Evolutionary conservation across 2,329 filamentous ascomycete species (phyloP), one percentile per base, ranked within the genome.

Genomic region (Aspergillus fijiensis): DNA sequence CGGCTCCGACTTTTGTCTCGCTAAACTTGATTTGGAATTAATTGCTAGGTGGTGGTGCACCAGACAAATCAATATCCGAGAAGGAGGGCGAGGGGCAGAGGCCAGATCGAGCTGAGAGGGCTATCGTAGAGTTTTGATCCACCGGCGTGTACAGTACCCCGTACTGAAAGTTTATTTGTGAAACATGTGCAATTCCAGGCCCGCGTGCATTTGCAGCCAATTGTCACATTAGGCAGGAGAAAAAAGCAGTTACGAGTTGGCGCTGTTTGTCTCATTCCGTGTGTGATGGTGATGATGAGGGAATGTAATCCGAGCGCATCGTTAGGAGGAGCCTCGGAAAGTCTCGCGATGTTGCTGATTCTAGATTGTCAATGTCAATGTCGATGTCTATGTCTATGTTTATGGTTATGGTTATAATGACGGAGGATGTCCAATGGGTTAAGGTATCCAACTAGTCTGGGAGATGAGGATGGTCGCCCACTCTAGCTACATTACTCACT

Each of bases 111-210:
- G 29, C 53, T 48, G 29, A 55, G 52, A 45, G 45, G 19, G 19
- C 16, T 55, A 19, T 16, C 6, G 7, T 48, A 55, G 52, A 55
- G 39, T 55, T 55, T 48, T 21, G 42, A 55, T 55, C 52, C 52
- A 55, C 52, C 47, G 47, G 25, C 31, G 47, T 33, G 39, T 33
- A 55, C 42, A n/a, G 39, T 33, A 55, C 42, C n/a, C 53, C 42
- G 53, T 55, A 55, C 53, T 31, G 25, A 47, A 55, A 55, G 53
- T 55, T n/a, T 49, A 55, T 49, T 31, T 55, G 25, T 55, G 53
- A 55, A 55, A 49, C 53, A 29, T 49, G 48, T 55, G 53, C 25
- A 55, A 21, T 33, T 47, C 16, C 31, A 21, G 53, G 53, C 42
- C 42, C 49, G 48, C 45, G 53, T 33, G 53, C 47, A 48, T 42